Evolutionary conservation across 2,329 filamentous ascomycete genomes (phyloP).

Genomic region (Sarocladium oryzae): DNA sequence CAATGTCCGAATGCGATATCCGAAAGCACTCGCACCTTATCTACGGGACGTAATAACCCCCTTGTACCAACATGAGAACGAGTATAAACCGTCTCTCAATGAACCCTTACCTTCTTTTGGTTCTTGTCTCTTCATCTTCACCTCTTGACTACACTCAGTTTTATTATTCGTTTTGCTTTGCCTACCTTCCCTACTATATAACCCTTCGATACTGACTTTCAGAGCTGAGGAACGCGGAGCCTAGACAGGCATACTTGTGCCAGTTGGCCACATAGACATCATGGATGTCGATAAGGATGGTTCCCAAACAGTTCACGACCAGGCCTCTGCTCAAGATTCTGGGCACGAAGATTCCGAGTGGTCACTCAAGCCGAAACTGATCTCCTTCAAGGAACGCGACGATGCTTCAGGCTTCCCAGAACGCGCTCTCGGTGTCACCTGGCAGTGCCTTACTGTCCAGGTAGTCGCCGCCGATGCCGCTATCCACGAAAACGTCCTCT

Average conservation of each 20-base stretch:
- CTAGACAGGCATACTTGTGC: background rate
- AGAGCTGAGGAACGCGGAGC: background rate
- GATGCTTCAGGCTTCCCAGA: constrained; percentile 4
- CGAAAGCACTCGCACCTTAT: no score
- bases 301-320: constrained; percentile 2
- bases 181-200: background rate
- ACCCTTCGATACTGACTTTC: background rate
- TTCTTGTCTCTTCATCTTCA: no score
- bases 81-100: no score
- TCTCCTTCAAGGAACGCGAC: constrained; percentile 6
- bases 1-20: no score
- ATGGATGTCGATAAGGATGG: background rate
- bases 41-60: no score
- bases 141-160: no score
- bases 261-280: background rate
- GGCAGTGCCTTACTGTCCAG: constrained; percentile 17
- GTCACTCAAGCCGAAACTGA: constrained; percentile 2
- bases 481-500: constrained; percentile 16
- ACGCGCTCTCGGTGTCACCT: constrained; percentile 16
- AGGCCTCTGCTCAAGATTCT: background rate
- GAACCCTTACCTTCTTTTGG: no score
- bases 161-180: background rate
- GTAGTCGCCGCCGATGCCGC: constrained; percentile 14
- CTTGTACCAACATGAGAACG: no score
- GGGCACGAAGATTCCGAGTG: background rate